Evolutionary conservation across 2,329 filamentous ascomycete species (phyloP).

Genomic region (Fusarium papillatum): DNA sequence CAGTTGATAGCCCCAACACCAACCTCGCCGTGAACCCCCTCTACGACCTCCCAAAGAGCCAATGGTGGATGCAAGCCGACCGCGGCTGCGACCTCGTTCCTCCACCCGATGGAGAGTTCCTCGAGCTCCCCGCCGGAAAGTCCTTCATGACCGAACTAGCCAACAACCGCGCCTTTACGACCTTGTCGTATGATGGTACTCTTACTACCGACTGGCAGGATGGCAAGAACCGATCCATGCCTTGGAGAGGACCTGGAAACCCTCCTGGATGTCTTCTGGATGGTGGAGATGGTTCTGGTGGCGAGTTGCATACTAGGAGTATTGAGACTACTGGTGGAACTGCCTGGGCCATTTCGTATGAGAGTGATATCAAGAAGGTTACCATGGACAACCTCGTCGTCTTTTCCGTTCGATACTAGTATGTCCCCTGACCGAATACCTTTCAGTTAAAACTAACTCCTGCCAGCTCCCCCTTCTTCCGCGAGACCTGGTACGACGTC

Average conservation of each 20-base stretch:
- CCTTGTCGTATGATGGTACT: conserved; percentile 57
- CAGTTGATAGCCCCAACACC: conserved; percentile 55
- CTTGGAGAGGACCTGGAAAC: conserved; percentile 56
- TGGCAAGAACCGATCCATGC: conserved; percentile 58
- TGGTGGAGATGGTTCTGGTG: conserved; percentile 53
- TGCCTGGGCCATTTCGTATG: conserved; percentile 65
- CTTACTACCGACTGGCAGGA: conserved; percentile 60
- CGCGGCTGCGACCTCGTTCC: conserved; percentile 59
- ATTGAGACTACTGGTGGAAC: conserved; percentile 58
- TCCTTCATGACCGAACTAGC: conserved; percentile 63
- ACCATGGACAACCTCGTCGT: conserved; percentile 66
- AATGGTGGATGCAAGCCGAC: conserved; percentile 67
- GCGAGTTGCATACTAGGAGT: conserved; percentile 61
- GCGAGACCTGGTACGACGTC: conserved; percentile 46
- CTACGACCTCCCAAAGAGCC: conserved; percentile 55
- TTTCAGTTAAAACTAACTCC: background rate
- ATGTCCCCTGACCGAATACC: conserved; percentile 27
- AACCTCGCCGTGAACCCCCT: conserved; percentile 61
- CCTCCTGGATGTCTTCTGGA: conserved; percentile 43
- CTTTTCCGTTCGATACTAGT: conserved; percentile 60
- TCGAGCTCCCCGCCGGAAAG: conserved; percentile 63
- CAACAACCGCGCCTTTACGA: conserved; percentile 63
- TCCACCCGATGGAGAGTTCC: conserved; percentile 45
- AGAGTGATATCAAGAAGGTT: conserved; percentile 59
- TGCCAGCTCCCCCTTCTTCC: conserved; percentile 46